These are phyloP conservation scores for Spinellus fusiger DNA, from an alignment of 192 early-diverging fungal species.

Conservation along the genomic window DNA sequence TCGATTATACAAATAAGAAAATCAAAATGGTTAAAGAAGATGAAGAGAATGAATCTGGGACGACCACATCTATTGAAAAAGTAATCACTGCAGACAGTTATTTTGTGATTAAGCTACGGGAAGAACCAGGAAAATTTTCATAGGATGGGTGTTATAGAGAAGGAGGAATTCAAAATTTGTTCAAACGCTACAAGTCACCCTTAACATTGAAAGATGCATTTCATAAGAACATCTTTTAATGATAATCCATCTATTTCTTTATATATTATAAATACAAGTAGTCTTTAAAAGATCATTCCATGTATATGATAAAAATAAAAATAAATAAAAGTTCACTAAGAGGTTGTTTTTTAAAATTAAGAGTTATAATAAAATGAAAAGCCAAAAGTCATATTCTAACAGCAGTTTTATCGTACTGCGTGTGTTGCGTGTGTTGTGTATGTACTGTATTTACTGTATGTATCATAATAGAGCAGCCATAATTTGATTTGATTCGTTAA, in stretches of 20 bases:
- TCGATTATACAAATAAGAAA: slow-evolving; percentile 10
- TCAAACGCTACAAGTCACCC: slow-evolving; percentile 3
- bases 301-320: slow-evolving; percentile 4
- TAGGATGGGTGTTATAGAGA: slow-evolving; percentile 7
- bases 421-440: slow-evolving; percentile 1
- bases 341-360: neutral
- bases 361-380: slow-evolving; percentile 7
- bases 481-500: slow-evolving; percentile 4
- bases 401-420: slow-evolving; percentile 1
- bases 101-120: slow-evolving; percentile 7
- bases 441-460: neutral
- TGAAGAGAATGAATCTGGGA: slow-evolving; percentile 5
- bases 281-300: neutral
- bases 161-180: slow-evolving; percentile 7
- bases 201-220: slow-evolving; percentile 10
- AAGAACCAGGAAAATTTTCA: slow-evolving; percentile 10
- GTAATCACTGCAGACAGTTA: slow-evolving; percentile 3
- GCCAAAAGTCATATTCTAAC: slow-evolving; percentile 9
- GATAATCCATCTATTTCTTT: neutral
- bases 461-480: slow-evolving; percentile 7
- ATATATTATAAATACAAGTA: slow-evolving; percentile 1
- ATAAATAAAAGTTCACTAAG: slow-evolving; percentile 1
- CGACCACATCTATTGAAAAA: slow-evolving; percentile 7
- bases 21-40: slow-evolving; percentile 6
- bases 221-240: slow-evolving; percentile 7